Percentiles rank a stretch among this genome's conserved stretches.
Conservation (phyloP, 768 basidiomycete species). For the Lactarius akahatsu region DNA sequence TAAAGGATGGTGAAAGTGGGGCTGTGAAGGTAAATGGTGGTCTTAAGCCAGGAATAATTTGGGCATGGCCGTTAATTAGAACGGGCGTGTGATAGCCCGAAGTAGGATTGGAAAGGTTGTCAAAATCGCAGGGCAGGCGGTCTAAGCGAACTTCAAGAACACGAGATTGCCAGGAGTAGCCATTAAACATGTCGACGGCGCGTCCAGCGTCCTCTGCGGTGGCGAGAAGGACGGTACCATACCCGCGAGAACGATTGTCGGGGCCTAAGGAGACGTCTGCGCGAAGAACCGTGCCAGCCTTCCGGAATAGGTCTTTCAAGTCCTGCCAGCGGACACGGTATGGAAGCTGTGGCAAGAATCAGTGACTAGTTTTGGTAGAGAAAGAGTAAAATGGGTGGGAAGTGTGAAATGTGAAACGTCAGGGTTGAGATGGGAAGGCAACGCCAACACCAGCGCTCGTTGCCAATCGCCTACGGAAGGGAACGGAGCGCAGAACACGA, state of each 20-base stretch:
- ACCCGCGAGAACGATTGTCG: slow-evolving; percentile 89
- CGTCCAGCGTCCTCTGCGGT: slow-evolving; percentile 92
- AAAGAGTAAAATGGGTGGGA: neutral
- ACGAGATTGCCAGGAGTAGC: slow-evolving; percentile 95
- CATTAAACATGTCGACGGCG: slow-evolving; percentile 95
- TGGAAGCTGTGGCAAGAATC: slow-evolving; percentile 60
- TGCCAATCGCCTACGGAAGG: neutral
- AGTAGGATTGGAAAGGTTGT: slow-evolving; percentile 22
- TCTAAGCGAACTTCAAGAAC: slow-evolving; percentile 91
- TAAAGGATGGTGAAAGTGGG: slow-evolving; percentile 15
- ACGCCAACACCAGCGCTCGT: slow-evolving; percentile 7
- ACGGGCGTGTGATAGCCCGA: slow-evolving; percentile 15
- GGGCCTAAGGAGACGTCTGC: slow-evolving; percentile 60
- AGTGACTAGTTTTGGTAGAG: neutral
- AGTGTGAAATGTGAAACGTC: slow-evolving; percentile 18
- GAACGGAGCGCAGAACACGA: neutral
- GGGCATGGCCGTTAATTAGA: slow-evolving; percentile 18
- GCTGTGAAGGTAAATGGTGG: slow-evolving; percentile 9
- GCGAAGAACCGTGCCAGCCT: slow-evolving; percentile 71
- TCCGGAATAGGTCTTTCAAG: slow-evolving; percentile 95
- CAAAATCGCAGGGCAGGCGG: slow-evolving; percentile 52
- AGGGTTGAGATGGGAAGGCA: neutral
- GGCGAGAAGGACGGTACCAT: slow-evolving; percentile 92
- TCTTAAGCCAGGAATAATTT: slow-evolving; percentile 19
- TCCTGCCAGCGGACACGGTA: slow-evolving; percentile 99